A percentile compares a stretch with the other conserved stretches of the same genome.
These are phyloP conservation scores for Fusarium nisikadoi DNA, from an alignment of 2,329 filamentous ascomycete genomes.

Conservation along the genomic window DNA sequence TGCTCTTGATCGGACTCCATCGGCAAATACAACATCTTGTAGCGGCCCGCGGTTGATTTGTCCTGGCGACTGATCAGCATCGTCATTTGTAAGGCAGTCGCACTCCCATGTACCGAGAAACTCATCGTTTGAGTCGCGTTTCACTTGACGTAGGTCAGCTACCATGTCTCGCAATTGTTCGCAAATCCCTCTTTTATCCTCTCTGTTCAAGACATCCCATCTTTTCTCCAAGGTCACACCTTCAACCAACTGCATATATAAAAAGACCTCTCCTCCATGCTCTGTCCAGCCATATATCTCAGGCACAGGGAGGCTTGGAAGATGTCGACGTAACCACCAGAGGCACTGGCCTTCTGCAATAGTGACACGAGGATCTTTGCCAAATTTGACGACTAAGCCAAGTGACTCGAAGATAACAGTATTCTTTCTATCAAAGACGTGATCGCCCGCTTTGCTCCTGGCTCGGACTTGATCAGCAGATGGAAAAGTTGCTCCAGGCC, in stretches of 20 bases:
- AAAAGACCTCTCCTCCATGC: neutral
- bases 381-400: accelerated
- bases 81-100: accelerated
- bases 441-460: neutral
- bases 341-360: neutral
- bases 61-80: accelerated
- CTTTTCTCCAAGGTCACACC: constrained; percentile 1
- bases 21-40: neutral
- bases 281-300: constrained; percentile 19
- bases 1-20: neutral
- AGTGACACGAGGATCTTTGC: accelerated
- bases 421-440: neutral
- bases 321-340: neutral
- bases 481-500: accelerated
- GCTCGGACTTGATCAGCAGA: neutral
- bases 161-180: neutral
- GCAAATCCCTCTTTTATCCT: neutral
- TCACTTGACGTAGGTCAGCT: neutral
- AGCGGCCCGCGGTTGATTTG: neutral
- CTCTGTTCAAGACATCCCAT: neutral
- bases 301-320: constrained; percentile 7
- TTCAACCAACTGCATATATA: constrained; percentile 11
- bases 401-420: neutral
- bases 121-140: neutral
- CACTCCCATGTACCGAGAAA: constrained; percentile 2